These are phyloP conservation scores for Aspergillus pseudoviridinutans DNA, from an alignment of 2,329 filamentous ascomycete species.

Conservation along the genomic window DNA sequence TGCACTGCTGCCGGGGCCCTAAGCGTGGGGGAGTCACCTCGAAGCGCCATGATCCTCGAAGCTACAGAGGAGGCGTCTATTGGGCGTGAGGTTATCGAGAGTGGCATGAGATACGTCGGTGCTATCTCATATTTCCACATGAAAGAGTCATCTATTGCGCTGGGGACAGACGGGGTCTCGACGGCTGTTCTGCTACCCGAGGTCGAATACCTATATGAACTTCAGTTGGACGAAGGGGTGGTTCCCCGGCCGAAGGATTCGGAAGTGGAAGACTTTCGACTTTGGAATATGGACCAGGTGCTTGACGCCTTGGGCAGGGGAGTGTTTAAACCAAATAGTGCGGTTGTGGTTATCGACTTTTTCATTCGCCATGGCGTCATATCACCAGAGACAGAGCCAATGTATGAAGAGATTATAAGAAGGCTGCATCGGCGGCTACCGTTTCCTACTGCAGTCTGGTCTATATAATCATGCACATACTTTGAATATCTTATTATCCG, in stretches of 20 bases:
- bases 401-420: constrained; percentile 27
- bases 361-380: constrained; percentile 31
- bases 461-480: too few species aligned
- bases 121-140: constrained; percentile 10
- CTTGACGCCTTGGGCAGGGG: constrained; percentile 19
- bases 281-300: constrained; percentile 25
- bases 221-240: constrained; percentile 21
- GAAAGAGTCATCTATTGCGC: background rate
- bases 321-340: constrained; percentile 30
- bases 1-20: constrained; percentile 20
- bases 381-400: constrained; percentile 23
- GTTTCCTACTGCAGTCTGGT: background rate
- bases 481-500: too few species aligned
- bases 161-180: constrained; percentile 5
- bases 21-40: constrained; percentile 14
- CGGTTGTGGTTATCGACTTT: constrained; percentile 30
- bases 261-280: constrained; percentile 28
- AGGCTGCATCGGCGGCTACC: constrained; percentile 24
- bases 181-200: constrained; percentile 24
- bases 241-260: constrained; percentile 23
- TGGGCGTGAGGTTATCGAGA: background rate
- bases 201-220: constrained; percentile 31
- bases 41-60: constrained; percentile 24
- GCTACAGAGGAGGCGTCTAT: constrained; percentile 18
- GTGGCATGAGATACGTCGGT: background rate